These are phyloP conservation scores for Pleomassaria siparia DNA, from an alignment of 2,329 filamentous ascomycete genomes.

Conservation along the genomic window DNA sequence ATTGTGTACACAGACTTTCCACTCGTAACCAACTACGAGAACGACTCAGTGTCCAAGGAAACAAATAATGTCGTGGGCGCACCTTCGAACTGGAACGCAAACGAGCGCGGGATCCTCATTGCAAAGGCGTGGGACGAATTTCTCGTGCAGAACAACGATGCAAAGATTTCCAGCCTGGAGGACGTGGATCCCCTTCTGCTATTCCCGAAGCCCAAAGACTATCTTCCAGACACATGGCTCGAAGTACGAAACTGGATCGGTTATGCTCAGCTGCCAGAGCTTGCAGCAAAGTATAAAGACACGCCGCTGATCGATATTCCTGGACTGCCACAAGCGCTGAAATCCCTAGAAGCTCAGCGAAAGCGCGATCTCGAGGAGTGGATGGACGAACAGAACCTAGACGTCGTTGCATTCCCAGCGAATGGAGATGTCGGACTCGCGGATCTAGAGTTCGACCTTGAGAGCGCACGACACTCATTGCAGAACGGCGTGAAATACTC, in stretches of 20 bases:
- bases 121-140: constrained; percentile 58
- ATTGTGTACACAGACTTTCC: constrained; percentile 51
- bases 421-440: constrained; percentile 54
- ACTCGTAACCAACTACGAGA: constrained; percentile 50
- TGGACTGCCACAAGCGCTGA: constrained; percentile 47
- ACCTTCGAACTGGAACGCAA: constrained; percentile 49
- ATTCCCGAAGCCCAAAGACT: no score
- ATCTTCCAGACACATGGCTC: no score
- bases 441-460: constrained; percentile 47
- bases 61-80: constrained; percentile 47
- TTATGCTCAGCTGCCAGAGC: constrained; percentile 38
- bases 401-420: constrained; percentile 54
- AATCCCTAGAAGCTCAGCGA: constrained; percentile 52
- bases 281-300: constrained; percentile 23
- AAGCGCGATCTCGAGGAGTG: constrained; percentile 55
- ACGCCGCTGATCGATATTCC: constrained; percentile 46
- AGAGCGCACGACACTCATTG: constrained; percentile 41
- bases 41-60: constrained; percentile 36
- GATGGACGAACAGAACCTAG: constrained; percentile 47
- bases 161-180: constrained; percentile 40
- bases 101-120: constrained; percentile 53
- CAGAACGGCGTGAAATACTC: constrained; percentile 57
- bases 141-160: constrained; percentile 46
- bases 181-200: constrained; percentile 49
- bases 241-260: constrained; percentile 45